Conservation (phyloP, 345 rosid genomes). For the Pistacia vera region DNA sequence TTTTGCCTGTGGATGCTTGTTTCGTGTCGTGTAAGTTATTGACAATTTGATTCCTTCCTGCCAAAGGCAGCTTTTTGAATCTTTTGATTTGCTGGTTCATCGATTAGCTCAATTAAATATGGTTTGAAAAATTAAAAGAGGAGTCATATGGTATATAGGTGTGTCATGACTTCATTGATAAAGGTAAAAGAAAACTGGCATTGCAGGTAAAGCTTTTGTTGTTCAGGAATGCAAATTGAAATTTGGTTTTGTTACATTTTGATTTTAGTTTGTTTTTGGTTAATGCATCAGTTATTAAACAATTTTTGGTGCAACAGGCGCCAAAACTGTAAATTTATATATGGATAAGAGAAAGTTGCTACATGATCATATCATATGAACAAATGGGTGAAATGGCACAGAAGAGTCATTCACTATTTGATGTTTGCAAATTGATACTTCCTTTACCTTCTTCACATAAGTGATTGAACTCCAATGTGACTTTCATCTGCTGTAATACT, state of each 20-base stretch:
- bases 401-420: not conserved
- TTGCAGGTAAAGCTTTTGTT: not conserved
- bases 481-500: not conserved
- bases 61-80: not conserved
- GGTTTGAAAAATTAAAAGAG: not conserved
- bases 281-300: too few species aligned
- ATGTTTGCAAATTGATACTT: not conserved
- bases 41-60: constrained; percentile 1
- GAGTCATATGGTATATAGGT: not conserved
- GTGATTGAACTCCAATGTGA: not conserved
- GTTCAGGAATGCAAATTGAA: constrained; percentile 4
- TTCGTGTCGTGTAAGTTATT: not conserved
- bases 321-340: too few species aligned
- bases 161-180: not conserved
- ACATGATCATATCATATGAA: too few species aligned
- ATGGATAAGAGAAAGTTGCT: too few species aligned
- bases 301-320: too few species aligned
- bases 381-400: not conserved
- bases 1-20: not conserved
- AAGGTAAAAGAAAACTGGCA: not conserved
- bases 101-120: not conserved
- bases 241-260: not conserved
- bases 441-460: not conserved
- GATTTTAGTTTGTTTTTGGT: not conserved
- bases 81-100: not conserved